phyloP scores from a whole-genome alignment of 1,284 basidiomycete genomes.

The Melampsora larici-populina region DNA sequence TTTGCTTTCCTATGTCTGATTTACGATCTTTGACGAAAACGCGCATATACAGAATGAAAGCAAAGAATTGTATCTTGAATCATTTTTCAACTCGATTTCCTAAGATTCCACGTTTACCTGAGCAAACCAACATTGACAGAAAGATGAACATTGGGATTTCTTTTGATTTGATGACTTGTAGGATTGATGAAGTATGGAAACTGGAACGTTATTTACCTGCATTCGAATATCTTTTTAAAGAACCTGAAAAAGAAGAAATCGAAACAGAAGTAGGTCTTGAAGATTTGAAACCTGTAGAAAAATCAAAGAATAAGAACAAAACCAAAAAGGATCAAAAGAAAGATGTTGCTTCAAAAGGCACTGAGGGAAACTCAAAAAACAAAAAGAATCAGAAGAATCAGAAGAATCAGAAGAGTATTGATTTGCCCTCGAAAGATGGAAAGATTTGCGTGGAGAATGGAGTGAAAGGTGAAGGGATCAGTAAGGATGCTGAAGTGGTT shows the following conservation, averaged over 20 bases:
- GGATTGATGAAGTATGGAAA: conserved; percentile 75
- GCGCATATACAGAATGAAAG: conserved; percentile 62
- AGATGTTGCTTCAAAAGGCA: background rate
- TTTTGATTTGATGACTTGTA: conserved; percentile 73
- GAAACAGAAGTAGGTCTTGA: background rate
- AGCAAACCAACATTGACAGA: background rate
- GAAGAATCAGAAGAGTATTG: background rate
- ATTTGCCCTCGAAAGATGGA: too few relatives aligned
- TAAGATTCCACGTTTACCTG: conserved; percentile 65
- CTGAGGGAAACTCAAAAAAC: background rate
- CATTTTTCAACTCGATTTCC: conserved; percentile 95
- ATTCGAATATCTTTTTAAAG: conserved; percentile 64
- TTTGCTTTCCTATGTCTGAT: background rate
- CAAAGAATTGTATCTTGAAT: conserved; percentile 76
- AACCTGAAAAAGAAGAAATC: conserved; percentile 4
- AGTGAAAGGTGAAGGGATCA: too few relatives aligned
- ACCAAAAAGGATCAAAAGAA: conserved; percentile 14
- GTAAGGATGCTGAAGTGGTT: too few relatives aligned
- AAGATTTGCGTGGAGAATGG: too few relatives aligned
- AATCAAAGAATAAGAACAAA: background rate
- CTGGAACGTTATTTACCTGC: conserved; percentile 69
- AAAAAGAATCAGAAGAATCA: background rate
- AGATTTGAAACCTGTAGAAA: background rate
- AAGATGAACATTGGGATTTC: conserved; percentile 64
- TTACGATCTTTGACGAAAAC: background rate